These are phyloP conservation scores for Rhodotorula sp. DNA, from an alignment of 1,284 basidiomycete species.

Conservation along the genomic window DNA sequence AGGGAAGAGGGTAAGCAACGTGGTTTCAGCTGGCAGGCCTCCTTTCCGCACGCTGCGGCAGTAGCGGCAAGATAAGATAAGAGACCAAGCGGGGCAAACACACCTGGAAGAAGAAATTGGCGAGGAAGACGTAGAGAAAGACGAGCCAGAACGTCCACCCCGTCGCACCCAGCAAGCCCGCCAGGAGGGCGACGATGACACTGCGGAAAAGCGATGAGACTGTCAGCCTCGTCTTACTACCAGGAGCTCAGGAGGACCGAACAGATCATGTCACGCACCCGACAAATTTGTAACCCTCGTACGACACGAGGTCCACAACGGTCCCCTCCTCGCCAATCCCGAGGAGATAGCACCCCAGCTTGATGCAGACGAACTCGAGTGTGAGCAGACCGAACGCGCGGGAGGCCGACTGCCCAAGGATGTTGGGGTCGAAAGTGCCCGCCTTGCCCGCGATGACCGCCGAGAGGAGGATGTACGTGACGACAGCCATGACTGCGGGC, in stretches of 20 bases:
- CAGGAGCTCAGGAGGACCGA: too few species aligned
- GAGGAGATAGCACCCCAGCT: constrained; percentile 85
- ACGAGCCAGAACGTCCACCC: constrained; percentile 67
- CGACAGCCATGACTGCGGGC: constrained; percentile 82
- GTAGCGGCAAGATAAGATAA: background rate
- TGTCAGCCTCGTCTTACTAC: too few species aligned
- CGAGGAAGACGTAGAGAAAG: constrained; percentile 81
- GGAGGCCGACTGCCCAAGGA: constrained; percentile 82
- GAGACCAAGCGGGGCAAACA: constrained; percentile 48
- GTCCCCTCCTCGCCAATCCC: constrained; percentile 76
- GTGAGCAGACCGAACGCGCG: constrained; percentile 73
- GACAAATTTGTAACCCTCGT: constrained; percentile 97
- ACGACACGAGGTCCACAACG: constrained; percentile 64
- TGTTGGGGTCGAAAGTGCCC: constrained; percentile 81
- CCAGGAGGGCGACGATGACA: constrained; percentile 69
- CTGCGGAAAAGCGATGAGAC: constrained; percentile 52
- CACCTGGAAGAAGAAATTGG: constrained; percentile 93
- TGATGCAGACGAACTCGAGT: constrained; percentile 83
- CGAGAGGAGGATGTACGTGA: constrained; percentile 91
- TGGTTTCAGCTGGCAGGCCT: background rate
- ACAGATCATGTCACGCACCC: constrained; percentile 67
- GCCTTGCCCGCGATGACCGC: constrained; percentile 77
- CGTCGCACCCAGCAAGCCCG: constrained; percentile 64
- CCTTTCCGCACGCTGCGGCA: background rate
- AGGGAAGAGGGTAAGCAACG: background rate